These are phyloP conservation scores for Comarum palustre DNA, from an alignment of 306 rosid species.

Conservation along the genomic window DNA sequence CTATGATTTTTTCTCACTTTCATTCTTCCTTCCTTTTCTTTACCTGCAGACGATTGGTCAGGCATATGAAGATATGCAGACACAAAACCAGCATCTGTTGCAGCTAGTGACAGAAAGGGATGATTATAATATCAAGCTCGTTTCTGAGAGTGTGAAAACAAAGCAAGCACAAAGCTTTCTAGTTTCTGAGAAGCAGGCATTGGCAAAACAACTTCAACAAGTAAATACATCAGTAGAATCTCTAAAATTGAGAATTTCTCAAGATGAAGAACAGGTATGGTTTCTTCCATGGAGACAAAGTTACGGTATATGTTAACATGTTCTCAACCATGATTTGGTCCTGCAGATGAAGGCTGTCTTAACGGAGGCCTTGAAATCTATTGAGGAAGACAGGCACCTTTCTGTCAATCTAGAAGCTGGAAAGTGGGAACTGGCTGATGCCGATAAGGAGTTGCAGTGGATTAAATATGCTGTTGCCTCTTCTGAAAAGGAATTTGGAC, in stretches of 20 bases:
- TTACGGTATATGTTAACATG: not conserved
- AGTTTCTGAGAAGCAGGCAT: conserved; percentile 69
- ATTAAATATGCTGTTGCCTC: conserved; percentile 61
- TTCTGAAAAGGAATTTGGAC: conserved; percentile 79
- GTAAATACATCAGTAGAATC: conserved; percentile 53
- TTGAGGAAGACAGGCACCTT: conserved; percentile 69
- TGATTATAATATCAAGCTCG: conserved; percentile 94
- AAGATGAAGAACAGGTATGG: conserved; percentile 69
- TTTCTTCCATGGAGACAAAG: not conserved
- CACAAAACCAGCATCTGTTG: conserved; percentile 83
- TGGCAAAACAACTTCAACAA: conserved; percentile 73
- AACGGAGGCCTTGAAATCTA: conserved; percentile 57
- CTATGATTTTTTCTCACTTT: conserved; percentile 1
- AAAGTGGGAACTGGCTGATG: conserved; percentile 80
- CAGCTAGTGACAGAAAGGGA: conserved; percentile 92
- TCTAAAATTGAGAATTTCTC: conserved; percentile 48
- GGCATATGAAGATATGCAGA: conserved; percentile 99
- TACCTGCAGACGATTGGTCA: conserved; percentile 84
- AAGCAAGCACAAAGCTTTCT: conserved; percentile 65
- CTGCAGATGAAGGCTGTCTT: conserved; percentile 60
- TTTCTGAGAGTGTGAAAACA: conserved; percentile 89
- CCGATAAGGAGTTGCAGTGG: conserved; percentile 87
- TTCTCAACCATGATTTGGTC: conserved; percentile 30
- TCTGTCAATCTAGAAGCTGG: conserved; percentile 56
- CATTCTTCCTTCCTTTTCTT: not conserved